Conservation (phyloP, 305 asterid genomes). For the Fraxinus ornus region DNA sequence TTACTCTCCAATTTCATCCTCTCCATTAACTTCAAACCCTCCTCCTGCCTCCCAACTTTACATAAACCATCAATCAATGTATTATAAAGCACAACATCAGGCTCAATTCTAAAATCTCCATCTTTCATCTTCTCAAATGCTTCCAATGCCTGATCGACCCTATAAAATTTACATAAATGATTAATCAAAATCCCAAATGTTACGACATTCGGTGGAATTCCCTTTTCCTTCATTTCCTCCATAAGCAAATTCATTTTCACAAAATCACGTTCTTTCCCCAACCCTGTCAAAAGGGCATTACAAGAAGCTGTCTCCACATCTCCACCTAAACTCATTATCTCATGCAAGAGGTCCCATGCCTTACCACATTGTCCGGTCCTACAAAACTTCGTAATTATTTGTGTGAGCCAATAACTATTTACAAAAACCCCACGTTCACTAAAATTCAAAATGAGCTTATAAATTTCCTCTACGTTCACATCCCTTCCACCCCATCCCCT, state of each 20-base stretch:
- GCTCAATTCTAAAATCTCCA: slow-evolving; percentile 47
- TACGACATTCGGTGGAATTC: slow-evolving; percentile 49
- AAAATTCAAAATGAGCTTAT: slow-evolving; percentile 41
- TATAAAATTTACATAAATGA: slow-evolving; percentile 54
- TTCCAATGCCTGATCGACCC: slow-evolving; percentile 67
- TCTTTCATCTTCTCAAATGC: slow-evolving; percentile 56
- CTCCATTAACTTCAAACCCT: slow-evolving; percentile 62
- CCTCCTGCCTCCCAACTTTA: slow-evolving; percentile 81
- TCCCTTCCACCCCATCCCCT: slow-evolving; percentile 43
- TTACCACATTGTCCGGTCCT: slow-evolving; percentile 40
- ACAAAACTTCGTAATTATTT: slow-evolving; percentile 51
- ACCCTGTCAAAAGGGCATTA: slow-evolving; percentile 58
- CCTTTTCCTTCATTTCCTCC: slow-evolving; percentile 75
- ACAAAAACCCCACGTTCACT: slow-evolving; percentile 42
- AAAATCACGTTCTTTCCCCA: slow-evolving; percentile 45
- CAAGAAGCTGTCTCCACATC: slow-evolving; percentile 41
- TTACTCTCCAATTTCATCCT: slow-evolving; percentile 47
- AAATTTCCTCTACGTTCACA: slow-evolving; percentile 51
- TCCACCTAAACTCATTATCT: slow-evolving; percentile 47
- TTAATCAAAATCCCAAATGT: slow-evolving; percentile 73
- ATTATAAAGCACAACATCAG: slow-evolving; percentile 64
- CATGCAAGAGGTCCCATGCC: slow-evolving; percentile 67
- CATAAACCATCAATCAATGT: slow-evolving; percentile 79
- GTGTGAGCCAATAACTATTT: slow-evolving; percentile 36
- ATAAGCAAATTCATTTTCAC: slow-evolving; percentile 64